Base-by-base conservation (phyloP, 768 basidiomycete species). In the Mycena chlorophos region DNA sequence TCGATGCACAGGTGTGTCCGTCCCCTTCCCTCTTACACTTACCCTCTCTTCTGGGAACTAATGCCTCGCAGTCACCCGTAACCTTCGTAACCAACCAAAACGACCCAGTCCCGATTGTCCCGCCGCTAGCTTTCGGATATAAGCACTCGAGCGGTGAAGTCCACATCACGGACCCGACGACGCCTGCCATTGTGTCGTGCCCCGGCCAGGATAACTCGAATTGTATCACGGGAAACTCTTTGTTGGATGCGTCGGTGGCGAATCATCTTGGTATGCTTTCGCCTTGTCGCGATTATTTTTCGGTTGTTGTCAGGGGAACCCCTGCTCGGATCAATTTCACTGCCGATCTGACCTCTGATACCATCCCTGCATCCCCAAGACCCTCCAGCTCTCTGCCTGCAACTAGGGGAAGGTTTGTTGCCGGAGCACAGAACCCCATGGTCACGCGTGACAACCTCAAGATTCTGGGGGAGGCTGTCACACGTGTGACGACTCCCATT, bases 101-200 rank as follows among this genome's bases (percentile, higher is more conserved):
- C 40, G 78, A 80, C 65, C 71, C 73, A 0, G 73, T 79, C 20
- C 75, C 77, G 0, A 63, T 43, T 28, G 58, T 78, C 23, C 75
- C 76, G 5, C 74, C 75, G 1, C 66, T 64, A 8, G 56, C 68
- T 52, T 48, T 78, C 3, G 69, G 65, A 4, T 79, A 71, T 63
- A 65, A 68, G 22, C 78, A 78, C 49, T 16, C 28, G 5, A 34
- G 28, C 22, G 71, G 73, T 8, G 78, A 80, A 56, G 64, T 75
- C 3, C 77, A 79, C 55, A 78, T 79, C 63, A 29, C 37, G 3
- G 52, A 53, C 56, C 27, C 29, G 29, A 30, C 56, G 19, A 66
- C 66, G 5, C 57, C 63, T 17, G 72, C 65, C 27, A 62, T 74
- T 10, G 66, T 73, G 10, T 49, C 62, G 1, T 77, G 75, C 54